Evolutionary conservation across 192 early-diverging fungal genomes (phyloP).

Genomic region (Coemansia guatemalensis): DNA sequence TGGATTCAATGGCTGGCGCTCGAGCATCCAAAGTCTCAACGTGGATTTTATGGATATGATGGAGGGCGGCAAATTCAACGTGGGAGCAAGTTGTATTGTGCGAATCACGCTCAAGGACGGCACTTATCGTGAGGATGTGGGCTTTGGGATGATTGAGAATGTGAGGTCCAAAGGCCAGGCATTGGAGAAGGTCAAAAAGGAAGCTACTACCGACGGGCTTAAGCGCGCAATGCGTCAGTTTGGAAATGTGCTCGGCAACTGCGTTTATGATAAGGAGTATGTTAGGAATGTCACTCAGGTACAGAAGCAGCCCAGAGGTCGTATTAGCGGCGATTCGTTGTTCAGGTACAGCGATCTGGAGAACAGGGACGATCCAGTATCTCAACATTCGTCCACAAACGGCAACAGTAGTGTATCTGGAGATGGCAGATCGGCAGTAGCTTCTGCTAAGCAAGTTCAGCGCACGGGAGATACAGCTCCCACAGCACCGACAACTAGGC

Average conservation of each 20-base stretch:
- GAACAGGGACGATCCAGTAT: not conserved
- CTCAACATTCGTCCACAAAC: slow-evolving; percentile 1
- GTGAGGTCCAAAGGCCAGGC: slow-evolving; percentile 71
- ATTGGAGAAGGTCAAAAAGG: slow-evolving; percentile 91
- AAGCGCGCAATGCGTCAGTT: slow-evolving; percentile 87
- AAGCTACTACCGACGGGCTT: slow-evolving; percentile 84
- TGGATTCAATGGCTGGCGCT: slow-evolving; percentile 94
- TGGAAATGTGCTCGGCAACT: slow-evolving; percentile 84
- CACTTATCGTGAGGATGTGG: slow-evolving; percentile 85
- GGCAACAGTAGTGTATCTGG: not conserved
- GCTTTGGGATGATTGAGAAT: slow-evolving; percentile 82
- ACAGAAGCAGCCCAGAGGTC: slow-evolving; percentile 35
- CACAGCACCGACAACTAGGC: not conserved
- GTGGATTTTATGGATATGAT: slow-evolving; percentile 71
- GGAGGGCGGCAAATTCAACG: slow-evolving; percentile 56
- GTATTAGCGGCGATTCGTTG: slow-evolving; percentile 25
- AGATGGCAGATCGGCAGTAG: not conserved
- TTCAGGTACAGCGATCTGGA: slow-evolving; percentile 40
- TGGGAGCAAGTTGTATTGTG: slow-evolving; percentile 76
- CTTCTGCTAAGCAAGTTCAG: too few species aligned
- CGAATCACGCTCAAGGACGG: slow-evolving; percentile 87
- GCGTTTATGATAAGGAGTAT: slow-evolving; percentile 83
- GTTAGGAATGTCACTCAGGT: slow-evolving; percentile 38
- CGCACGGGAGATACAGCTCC: too few species aligned
- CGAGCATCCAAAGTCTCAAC: slow-evolving; percentile 64